Conservation (phyloP, 176 grass and related monocot genomes). For the Oryza rufipogon region DNA sequence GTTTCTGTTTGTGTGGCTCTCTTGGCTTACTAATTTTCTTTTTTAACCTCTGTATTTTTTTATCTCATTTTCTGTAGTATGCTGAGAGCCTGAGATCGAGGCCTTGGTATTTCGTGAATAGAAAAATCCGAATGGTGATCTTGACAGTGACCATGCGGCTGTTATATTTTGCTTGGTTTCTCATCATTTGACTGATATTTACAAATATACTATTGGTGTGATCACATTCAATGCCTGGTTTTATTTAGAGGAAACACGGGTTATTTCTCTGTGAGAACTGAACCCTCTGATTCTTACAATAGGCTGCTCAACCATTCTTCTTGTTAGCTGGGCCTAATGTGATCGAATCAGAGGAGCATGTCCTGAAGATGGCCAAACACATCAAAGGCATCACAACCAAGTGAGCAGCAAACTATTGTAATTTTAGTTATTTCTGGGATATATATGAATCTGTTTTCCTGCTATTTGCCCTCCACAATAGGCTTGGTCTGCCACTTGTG, state of each 20-base stretch:
- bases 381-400: conserved; percentile 72
- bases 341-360: conserved; percentile 92
- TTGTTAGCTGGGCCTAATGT: conserved; percentile 88
- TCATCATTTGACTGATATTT: not conserved
- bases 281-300: conserved; percentile 36
- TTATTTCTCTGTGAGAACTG: conserved; percentile 15
- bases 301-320: conserved; percentile 93
- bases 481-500: conserved; percentile 83
- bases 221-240: not conserved
- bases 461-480: conserved; percentile 31
- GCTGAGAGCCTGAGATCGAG: too few relatives aligned
- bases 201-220: not conserved
- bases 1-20: not conserved
- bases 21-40: not conserved
- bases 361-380: conserved; percentile 88
- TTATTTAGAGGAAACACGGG: not conserved
- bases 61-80: not conserved
- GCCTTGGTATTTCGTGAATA: not conserved
- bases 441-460: conserved; percentile 16
- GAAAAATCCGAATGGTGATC: not conserved
- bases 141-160: not conserved
- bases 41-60: not conserved
- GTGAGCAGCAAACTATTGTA: conserved; percentile 41
- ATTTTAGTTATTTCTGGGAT: not conserved
- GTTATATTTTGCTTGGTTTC: conserved; percentile 4